Conservation (phyloP, 306 rosid species). For the Malus sieversii region DNA sequence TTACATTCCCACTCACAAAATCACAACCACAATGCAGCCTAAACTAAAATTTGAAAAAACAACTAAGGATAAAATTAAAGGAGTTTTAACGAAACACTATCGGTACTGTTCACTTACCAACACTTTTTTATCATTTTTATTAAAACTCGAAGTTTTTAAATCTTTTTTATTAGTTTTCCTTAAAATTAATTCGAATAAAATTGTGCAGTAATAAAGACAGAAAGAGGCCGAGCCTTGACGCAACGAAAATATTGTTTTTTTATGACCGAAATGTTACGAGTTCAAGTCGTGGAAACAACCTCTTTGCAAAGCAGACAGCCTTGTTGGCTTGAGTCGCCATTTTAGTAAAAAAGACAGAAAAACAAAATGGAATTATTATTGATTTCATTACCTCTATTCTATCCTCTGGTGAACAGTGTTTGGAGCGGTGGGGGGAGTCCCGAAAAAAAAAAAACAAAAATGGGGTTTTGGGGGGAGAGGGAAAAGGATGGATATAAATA, state of each 20-base stretch:
- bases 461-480: conserved; percentile 2
- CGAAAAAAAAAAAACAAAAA: neutral
- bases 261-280: no score
- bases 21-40: neutral
- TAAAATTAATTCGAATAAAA: neutral
- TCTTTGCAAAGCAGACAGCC: no score
- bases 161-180: no score
- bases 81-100: no score
- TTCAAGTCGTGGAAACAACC: fast-evolving
- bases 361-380: neutral
- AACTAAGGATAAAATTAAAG: neutral
- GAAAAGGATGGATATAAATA: conserved; percentile 17
- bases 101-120: no score
- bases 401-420: neutral
- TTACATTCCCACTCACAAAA: conserved; percentile 15
- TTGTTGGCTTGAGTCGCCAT: no score
- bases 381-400: conserved; percentile 19
- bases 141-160: no score
- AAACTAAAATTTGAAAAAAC: neutral
- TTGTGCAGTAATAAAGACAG: no score
- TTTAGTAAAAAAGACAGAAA: neutral
- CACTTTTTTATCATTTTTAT: no score
- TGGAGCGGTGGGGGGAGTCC: neutral
- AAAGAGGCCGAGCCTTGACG: no score
- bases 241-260: neutral